These are phyloP conservation scores for Neoscytalidium dimidiatum DNA, from an alignment of 2,329 filamentous ascomycete species.

Conservation along the genomic window DNA sequence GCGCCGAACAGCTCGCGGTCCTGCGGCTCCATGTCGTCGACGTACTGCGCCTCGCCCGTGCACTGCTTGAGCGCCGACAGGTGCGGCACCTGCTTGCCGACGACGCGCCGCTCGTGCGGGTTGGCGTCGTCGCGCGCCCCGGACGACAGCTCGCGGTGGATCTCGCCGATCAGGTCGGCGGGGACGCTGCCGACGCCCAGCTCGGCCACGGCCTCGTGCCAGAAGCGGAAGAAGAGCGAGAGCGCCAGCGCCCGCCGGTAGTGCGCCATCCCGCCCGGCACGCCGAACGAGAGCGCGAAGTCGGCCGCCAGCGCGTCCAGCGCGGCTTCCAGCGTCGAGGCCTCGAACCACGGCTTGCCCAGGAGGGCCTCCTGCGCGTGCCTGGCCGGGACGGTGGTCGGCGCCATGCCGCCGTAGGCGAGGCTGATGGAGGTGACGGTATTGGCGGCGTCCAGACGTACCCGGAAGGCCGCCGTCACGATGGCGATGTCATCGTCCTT, in stretches of 20 bases:
- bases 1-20: constrained; percentile 87
- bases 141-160: constrained; percentile 77
- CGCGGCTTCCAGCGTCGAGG: constrained; percentile 78
- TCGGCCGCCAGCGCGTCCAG: constrained; percentile 82
- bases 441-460: constrained; percentile 68
- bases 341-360: constrained; percentile 76
- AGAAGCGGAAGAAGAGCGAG: constrained; percentile 96
- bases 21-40: constrained; percentile 83
- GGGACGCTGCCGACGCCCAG: constrained; percentile 62
- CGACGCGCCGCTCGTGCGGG: constrained; percentile 78
- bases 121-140: constrained; percentile 74
- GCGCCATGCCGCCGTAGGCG: constrained; percentile 92
- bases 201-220: constrained; percentile 76
- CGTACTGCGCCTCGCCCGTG: constrained; percentile 91
- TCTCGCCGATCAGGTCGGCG: constrained; percentile 72
- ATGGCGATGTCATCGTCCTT: constrained; percentile 99
- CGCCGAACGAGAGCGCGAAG: constrained; percentile 82
- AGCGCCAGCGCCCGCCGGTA: constrained; percentile 87
- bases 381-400: constrained; percentile 80
- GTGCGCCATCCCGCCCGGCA: constrained; percentile 94
- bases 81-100: constrained; percentile 83
- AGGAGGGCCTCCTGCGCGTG: constrained; percentile 69
- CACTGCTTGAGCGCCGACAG: constrained; percentile 89
- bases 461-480: constrained; percentile 79
- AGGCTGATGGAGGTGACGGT: constrained; percentile 73